These are phyloP conservation scores for Platanthera zijinensis DNA, from an alignment of 106 monocot genomes.

Conservation along the genomic window DNA sequence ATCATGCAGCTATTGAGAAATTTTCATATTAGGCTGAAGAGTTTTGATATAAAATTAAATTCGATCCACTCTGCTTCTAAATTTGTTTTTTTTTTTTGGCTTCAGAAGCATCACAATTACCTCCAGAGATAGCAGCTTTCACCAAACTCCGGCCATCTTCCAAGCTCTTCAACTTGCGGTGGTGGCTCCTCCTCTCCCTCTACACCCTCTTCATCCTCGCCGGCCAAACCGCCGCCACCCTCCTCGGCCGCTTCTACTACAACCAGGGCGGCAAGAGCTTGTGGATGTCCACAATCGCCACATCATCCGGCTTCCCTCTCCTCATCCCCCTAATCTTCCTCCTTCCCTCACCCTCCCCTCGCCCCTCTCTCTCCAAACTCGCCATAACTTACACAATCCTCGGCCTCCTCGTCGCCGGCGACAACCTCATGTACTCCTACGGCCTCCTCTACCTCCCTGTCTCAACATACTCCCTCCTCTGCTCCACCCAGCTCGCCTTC, in stretches of 20 bases:
- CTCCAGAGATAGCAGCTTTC: neutral
- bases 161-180: neutral
- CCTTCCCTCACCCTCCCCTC: neutral
- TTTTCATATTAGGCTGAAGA: no score
- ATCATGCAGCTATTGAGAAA: neutral
- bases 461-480: slow-evolving; percentile 41
- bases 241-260: slow-evolving; percentile 47
- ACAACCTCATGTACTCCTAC: slow-evolving; percentile 46
- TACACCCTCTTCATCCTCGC: slow-evolving; percentile 27
- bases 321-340: slow-evolving; percentile 22
- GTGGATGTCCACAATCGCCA: slow-evolving; percentile 32
- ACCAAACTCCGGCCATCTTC: neutral
- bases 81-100: neutral
- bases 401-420: slow-evolving; percentile 30
- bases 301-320: slow-evolving; percentile 28
- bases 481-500: slow-evolving; percentile 44
- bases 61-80: neutral
- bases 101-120: neutral
- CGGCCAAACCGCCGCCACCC: slow-evolving; percentile 24
- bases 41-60: neutral
- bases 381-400: slow-evolving; percentile 12
- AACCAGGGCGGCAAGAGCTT: slow-evolving; percentile 36
- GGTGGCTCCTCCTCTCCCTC: slow-evolving; percentile 24
- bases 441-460: slow-evolving; percentile 44
- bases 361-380: slow-evolving; percentile 7